Base-by-base conservation (phyloP, 2,329 filamentous ascomycete genomes). In the Ophidiomyces ophidiicola region DNA sequence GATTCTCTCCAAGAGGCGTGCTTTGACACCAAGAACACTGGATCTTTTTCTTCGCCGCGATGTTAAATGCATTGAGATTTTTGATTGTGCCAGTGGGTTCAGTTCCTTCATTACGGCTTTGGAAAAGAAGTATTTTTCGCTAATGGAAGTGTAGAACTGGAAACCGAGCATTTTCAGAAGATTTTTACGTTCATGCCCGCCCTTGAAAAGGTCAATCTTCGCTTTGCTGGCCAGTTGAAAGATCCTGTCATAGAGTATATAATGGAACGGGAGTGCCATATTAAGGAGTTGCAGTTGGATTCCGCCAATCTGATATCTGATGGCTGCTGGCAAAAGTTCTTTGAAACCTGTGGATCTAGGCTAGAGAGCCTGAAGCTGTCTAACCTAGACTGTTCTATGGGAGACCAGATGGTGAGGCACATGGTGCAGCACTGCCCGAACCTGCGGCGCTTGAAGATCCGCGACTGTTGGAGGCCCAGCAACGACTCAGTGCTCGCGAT, bases 181-280 rank as follows among this genome's bases (percentile, higher is more conserved):
- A 83, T 94, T 29, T 86, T 94, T 46, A 80, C 85, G 36, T 70
- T 76, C 2, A 78, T 82, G 42, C 76, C 82, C 0, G 69, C 68
- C 4, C 64, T 94, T 39, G 75, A 75, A 50, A 71, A 71, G 30
- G 68, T 94, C 41, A 81, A 85, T 47, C 64, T 93, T 7, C 77
- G 81, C 34, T 88, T 87, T 52, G 84, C 80, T n/a, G 82, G 90
- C 35, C 87, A 94, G 54, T 80, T 94, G 68, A 94, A 93, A 59
- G 82, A 94, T 52, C 69, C 70, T 26, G 81, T 86, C 29, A 71
- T 94, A 59, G 74, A 84, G 37, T 94, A 88, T 56, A 72, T 94
- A 52, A 67, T 83, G 14, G 76, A 77, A 40, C 81, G 83, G 33
- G 71, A 81, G 35, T 72, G 76, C 35, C 61, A 71, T 6, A 66